phyloP scores from a whole-genome alignment of 2,329 filamentous ascomycete species.

The Ophiocordyceps sinensis region DNA sequence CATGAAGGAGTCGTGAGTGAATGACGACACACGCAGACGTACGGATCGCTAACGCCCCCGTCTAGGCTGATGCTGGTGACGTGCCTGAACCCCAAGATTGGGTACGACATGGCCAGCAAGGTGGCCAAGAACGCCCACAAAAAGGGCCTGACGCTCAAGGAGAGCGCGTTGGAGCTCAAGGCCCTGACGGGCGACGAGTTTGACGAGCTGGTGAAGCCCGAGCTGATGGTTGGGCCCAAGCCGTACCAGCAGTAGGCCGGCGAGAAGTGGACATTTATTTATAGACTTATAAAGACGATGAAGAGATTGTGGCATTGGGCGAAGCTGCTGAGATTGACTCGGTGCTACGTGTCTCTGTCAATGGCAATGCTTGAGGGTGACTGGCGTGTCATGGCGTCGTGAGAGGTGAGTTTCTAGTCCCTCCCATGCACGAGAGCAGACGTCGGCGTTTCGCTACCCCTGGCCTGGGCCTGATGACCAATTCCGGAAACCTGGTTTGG shows the following conservation, averaged over 20 bases:
- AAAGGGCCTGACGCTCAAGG: constrained; percentile 87
- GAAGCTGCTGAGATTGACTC: too few relatives aligned
- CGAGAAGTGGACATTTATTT: too few relatives aligned
- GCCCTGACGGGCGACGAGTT: constrained; percentile 83
- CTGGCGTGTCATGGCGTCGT: too few relatives aligned
- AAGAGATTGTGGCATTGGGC: too few relatives aligned
- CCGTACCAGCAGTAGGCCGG: constrained; percentile 30
- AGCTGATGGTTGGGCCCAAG: constrained; percentile 86
- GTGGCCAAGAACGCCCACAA: constrained; percentile 98
- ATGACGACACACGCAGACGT: neutral
- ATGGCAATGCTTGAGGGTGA: too few relatives aligned
- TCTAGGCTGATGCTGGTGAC: constrained; percentile 89
- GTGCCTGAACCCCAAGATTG: constrained; percentile 93
- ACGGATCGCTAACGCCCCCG: neutral
- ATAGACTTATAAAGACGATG: too few relatives aligned
- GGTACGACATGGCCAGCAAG: constrained; percentile 94
- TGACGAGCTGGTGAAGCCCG: constrained; percentile 75
- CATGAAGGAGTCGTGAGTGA: constrained; percentile 77
- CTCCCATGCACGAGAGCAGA: too few relatives aligned
- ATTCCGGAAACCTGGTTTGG: neutral
- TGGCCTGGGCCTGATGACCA: neutral
- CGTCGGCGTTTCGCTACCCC: neutral
- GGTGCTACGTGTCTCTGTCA: too few relatives aligned
- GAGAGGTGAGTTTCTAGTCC: neutral
- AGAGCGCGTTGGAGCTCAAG: constrained; percentile 86